Base-by-base conservation (phyloP, 192 early-diverging fungal species). In the Entomortierella beljakovae region DNA sequence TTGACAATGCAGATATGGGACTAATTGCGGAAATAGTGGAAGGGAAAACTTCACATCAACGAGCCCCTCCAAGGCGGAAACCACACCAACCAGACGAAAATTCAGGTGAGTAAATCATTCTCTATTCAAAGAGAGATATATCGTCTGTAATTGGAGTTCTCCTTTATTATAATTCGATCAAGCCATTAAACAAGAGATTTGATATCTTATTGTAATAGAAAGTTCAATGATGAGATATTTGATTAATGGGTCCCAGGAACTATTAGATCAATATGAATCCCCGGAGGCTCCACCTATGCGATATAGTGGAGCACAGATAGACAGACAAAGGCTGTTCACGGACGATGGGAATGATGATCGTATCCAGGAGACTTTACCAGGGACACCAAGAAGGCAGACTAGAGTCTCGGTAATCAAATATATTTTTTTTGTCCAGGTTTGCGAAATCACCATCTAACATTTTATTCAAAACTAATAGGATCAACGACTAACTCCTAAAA, bases 1-100 rank as follows among this genome's bases (percentile, higher is more conserved):
- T 79, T n/a, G 75, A 79, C 23, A 53, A 79, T 53, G 75, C 68
- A 11, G 67, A 79, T 31, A 5, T 74, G 57, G 63, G 61, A 9
- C 25, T 79, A 22, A 70, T 70, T 29, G 66, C 61, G 7, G 56
- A 79, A 37, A 69, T 79, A n/a, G 61, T 79, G 0, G 67, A 79
- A 32, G 62, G 64, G 6, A 70, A 68, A 32, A 46, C 52, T 0
- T 26, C 52, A 0, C 57, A 48, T 0, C 66, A 56, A n/a, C 22
- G 55, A 23, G 42, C 32, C 8, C 48, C 37, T 16, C 0, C 18
- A 6, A 20, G 57, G 0, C 48, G 49, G 13, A 10, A 32, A 42
- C 25, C 10, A 23, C 55, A 61, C 32, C 57, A 50, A 49, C 26
- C 64, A 15, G 64, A 61, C 23, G 72, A 67, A 15, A 62, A 75